Percentiles rank a stretch among this genome's conserved stretches.
Conservation (phyloP, 805 yeast genomes). For the Vanderwaltozyma tropicalis region DNA sequence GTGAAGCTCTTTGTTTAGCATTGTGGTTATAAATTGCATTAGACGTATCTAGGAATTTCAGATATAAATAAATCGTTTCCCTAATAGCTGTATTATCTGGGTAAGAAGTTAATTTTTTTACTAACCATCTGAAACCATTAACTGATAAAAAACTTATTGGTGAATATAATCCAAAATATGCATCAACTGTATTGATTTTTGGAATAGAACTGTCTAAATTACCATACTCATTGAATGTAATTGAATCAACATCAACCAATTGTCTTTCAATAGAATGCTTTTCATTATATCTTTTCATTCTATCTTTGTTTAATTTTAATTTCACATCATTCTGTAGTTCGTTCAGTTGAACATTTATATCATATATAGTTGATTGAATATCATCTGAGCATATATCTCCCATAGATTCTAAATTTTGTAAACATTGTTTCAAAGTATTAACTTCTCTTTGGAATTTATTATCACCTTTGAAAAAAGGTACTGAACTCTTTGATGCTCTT, state of each 20-base stretch:
- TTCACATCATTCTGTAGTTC: slow-evolving; percentile 5
- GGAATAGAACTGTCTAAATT: not conserved
- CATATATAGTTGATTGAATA: slow-evolving; percentile 1
- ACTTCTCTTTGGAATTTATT: slow-evolving; percentile 6
- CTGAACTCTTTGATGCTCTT: not conserved
- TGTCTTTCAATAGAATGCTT: slow-evolving; percentile 7
- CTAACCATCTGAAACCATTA: slow-evolving; percentile 8
- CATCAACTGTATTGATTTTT: not conserved
- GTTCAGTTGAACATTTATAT: slow-evolving; percentile 2
- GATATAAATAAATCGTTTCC: slow-evolving; percentile 7
- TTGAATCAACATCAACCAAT: slow-evolving; percentile 3
- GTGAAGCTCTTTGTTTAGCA: not conserved
- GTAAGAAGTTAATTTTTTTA: slow-evolving; percentile 4
- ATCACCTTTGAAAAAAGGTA: slow-evolving; percentile 3
- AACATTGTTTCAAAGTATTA: slow-evolving; percentile 1
- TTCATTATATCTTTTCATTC: not conserved
- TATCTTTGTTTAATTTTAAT: slow-evolving; percentile 2
- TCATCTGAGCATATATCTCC: not conserved
- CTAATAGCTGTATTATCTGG: slow-evolving; percentile 5
- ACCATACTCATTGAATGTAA: slow-evolving; percentile 3
- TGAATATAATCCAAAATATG: slow-evolving; percentile 8
- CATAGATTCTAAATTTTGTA: slow-evolving; percentile 2
- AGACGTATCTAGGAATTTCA: slow-evolving; percentile 8
- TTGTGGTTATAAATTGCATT: not conserved
- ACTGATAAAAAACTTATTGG: slow-evolving; percentile 6